Evolutionary conservation across 192 early-diverging fungal species (phyloP), one percentile per base, ranked within the genome.

Genomic region (Coemansia sp.): DNA sequence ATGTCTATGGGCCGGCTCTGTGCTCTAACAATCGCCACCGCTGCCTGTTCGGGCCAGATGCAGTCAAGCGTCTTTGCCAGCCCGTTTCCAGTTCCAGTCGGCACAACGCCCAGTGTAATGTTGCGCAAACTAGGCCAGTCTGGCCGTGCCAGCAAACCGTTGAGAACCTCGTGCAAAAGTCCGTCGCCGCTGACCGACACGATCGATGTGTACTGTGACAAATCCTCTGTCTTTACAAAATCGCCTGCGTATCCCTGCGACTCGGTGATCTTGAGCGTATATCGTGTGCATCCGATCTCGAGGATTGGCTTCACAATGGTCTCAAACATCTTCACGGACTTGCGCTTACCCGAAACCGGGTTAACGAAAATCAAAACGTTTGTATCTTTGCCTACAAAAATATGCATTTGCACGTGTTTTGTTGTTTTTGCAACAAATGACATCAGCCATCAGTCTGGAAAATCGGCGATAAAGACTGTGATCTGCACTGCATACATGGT

Each of bases 21-120:
- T 8, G 78, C 85, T 43, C 83, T 84, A 43, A 86, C 76, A 15
- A 82, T 57, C 4, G 86, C 72, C 17, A 87, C 67, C 1, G 86
- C 82, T 0, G 86, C 81, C 45, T 73, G 70, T 29, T 83, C 76
- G 7, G 73, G 64, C 70, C 71, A 83, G 5, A 67, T 64, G 35
- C 51, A 60, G 56, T 79, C 82, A 2, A 79, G 43, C 5, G 82
- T 76, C 52, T 73, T 76, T 24, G 82, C 82, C 55, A 83, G 54
- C 3, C 82, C 82, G 43, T 83, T 83, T 8, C 76, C 72, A 2
- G 79, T 66, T 15, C 79, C 79, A 0, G 79, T 70, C 5, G 81
- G 81, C 21, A 83, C 66, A 9, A 78, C 63, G 21, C 67, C 81
- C 32, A 83, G 69, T 22, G 81, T 69, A 27, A 83, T 50, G 12